Evolutionary conservation across 2,329 filamentous ascomycete species (phyloP).

Genomic region (Botryosphaeria dothidea): DNA sequence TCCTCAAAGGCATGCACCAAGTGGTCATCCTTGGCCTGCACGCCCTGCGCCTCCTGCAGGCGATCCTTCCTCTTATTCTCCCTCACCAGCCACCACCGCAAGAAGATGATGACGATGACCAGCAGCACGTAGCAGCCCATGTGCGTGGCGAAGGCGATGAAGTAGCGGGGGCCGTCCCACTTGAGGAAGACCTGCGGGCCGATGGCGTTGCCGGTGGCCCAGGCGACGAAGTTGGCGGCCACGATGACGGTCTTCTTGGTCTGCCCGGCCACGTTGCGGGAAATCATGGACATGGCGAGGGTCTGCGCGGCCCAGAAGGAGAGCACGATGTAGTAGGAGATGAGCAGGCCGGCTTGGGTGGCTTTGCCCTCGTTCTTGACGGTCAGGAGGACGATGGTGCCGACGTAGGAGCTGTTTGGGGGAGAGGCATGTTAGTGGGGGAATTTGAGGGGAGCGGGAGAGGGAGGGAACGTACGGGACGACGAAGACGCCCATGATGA

Average conservation of each 20-base stretch:
- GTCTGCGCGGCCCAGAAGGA: slow-evolving; percentile 77
- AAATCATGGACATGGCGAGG: slow-evolving; percentile 66
- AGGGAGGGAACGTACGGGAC: slow-evolving; percentile 52
- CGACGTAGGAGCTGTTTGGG: slow-evolving; percentile 57
- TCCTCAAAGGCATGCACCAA: slow-evolving; percentile 62
- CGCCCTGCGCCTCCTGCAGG: slow-evolving; percentile 44
- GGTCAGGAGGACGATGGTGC: slow-evolving; percentile 72
- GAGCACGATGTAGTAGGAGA: slow-evolving; percentile 74
- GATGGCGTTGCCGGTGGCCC: slow-evolving; percentile 68
- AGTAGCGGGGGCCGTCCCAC: slow-evolving; percentile 64
- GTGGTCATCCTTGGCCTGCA: slow-evolving; percentile 42
- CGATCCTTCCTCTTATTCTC: slow-evolving; percentile 62
- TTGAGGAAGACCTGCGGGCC: slow-evolving; percentile 66
- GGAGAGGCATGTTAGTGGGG: neutral
- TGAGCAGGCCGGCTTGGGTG: slow-evolving; percentile 66
- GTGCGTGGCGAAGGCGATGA: slow-evolving; percentile 69
- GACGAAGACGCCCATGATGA: slow-evolving; percentile 66
- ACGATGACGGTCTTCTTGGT: slow-evolving; percentile 72
- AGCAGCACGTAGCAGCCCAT: slow-evolving; percentile 67
- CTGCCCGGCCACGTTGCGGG: slow-evolving; percentile 69
- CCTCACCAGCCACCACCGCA: slow-evolving; percentile 59
- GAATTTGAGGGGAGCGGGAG: neutral
- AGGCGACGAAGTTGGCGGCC: slow-evolving; percentile 69
- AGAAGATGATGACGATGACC: slow-evolving; percentile 57
- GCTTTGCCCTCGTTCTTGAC: slow-evolving; percentile 59